Percentiles rank a stretch among this genome's conserved stretches.
These are phyloP conservation scores for Microcos paniculata DNA, from an alignment of 345 rosid species.

Conservation along the genomic window DNA sequence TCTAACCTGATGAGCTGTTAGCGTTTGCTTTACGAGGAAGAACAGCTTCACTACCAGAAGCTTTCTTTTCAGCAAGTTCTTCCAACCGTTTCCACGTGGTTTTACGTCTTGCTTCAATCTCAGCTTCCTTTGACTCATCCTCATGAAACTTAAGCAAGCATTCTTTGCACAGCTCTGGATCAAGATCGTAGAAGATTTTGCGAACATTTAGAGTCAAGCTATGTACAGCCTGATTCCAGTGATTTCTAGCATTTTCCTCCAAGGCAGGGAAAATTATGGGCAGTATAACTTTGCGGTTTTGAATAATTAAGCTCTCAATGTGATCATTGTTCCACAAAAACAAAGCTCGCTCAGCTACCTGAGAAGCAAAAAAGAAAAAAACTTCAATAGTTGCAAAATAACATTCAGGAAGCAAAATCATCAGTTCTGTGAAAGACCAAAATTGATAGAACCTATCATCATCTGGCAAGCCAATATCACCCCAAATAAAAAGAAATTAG, in stretches of 20 bases:
- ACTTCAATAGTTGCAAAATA: not conserved
- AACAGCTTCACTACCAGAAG: slow-evolving; percentile 9
- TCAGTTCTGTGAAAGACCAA: not conserved
- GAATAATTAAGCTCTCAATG: slow-evolving; percentile 59
- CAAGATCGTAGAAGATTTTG: slow-evolving; percentile 53
- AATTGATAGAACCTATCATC: slow-evolving; percentile 9
- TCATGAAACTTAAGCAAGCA: slow-evolving; percentile 50
- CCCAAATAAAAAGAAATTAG: not conserved
- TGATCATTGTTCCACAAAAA: slow-evolving; percentile 78
- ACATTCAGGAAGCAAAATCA: not conserved
- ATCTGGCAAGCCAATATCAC: not conserved
- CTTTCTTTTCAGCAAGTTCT: slow-evolving; percentile 63
- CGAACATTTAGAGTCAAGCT: slow-evolving; percentile 58
- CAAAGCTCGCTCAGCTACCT: slow-evolving; percentile 81
- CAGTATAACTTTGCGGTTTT: slow-evolving; percentile 50
- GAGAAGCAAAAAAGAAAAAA: slow-evolving; percentile 14
- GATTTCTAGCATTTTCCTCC: slow-evolving; percentile 52
- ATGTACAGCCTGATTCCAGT: slow-evolving; percentile 73
- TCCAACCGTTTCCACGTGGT: slow-evolving; percentile 64
- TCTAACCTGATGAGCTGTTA: slow-evolving; percentile 27
- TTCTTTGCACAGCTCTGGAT: slow-evolving; percentile 53
- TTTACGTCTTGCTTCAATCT: slow-evolving; percentile 35
- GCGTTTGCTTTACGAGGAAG: not conserved
- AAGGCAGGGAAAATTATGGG: slow-evolving; percentile 63
- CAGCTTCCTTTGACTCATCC: slow-evolving; percentile 43